Conservation (phyloP, 768 basidiomycete genomes). For the Chalciporus piperatus region DNA sequence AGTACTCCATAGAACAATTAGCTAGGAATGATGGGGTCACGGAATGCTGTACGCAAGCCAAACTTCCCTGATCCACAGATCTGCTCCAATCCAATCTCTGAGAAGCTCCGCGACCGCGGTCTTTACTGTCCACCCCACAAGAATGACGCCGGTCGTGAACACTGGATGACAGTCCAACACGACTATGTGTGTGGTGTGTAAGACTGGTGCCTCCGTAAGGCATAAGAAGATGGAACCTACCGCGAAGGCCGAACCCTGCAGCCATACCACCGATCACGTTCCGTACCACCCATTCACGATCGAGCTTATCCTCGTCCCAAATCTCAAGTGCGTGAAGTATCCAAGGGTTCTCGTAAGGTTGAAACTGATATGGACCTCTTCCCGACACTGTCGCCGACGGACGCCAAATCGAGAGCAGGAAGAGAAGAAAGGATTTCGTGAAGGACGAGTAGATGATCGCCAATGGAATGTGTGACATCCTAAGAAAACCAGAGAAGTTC, state of each 20-base stretch:
- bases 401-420: slow-evolving; percentile 78
- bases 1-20: slow-evolving; percentile 1
- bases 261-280: slow-evolving; percentile 86
- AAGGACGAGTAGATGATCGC: slow-evolving; percentile 80
- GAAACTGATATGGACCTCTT: slow-evolving; percentile 19
- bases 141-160: slow-evolving; percentile 72
- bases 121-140: slow-evolving; percentile 72
- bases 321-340: slow-evolving; percentile 45
- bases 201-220: neutral
- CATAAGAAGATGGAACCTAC: slow-evolving; percentile 38
- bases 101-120: slow-evolving; percentile 60
- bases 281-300: slow-evolving; percentile 81
- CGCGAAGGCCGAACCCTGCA: slow-evolving; percentile 80
- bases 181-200: slow-evolving; percentile 39
- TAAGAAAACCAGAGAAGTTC: slow-evolving; percentile 23
- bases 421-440: slow-evolving; percentile 81
- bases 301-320: slow-evolving; percentile 70
- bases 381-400: slow-evolving; percentile 36
- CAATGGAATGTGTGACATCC: slow-evolving; percentile 74
- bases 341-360: slow-evolving; percentile 34
- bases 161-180: slow-evolving; percentile 74
- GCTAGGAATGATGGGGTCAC: slow-evolving; percentile 16
- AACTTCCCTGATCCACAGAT: slow-evolving; percentile 54
- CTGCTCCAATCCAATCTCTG: slow-evolving; percentile 64
- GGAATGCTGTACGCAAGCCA: slow-evolving; percentile 87